Evolutionary conservation across 768 basidiomycete species (phyloP).

Genomic region (Cytidiella melzeri): DNA sequence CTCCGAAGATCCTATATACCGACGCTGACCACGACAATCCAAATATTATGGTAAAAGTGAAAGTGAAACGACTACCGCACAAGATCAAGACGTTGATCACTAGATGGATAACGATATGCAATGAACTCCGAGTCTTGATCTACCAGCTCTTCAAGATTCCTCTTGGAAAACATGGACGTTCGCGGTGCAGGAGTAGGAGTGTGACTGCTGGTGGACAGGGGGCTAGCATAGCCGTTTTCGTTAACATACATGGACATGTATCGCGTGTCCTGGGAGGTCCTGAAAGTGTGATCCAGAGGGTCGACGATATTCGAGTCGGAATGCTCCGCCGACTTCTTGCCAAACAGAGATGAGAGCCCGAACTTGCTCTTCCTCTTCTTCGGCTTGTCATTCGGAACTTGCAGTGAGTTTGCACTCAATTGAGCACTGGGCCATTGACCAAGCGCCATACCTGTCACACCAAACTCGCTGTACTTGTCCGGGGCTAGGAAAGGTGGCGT

Average conservation of each 20-base stretch:
- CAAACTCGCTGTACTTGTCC: constrained; percentile 65
- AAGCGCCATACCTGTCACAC: constrained; percentile 56
- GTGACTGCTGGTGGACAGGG: constrained; percentile 42
- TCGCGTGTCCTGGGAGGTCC: constrained; percentile 39
- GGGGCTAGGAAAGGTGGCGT: constrained; percentile 22
- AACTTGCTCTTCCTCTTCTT: constrained; percentile 71
- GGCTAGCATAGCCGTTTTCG: constrained; percentile 39
- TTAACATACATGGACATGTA: constrained; percentile 21
- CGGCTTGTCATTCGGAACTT: constrained; percentile 14
- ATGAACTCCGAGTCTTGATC: constrained; percentile 82
- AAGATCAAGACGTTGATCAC: constrained; percentile 61
- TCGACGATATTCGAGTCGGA: constrained; percentile 6
- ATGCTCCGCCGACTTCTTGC: constrained; percentile 35
- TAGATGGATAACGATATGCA: constrained; percentile 82
- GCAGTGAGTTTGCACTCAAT: constrained; percentile 10
- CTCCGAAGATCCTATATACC: background rate
- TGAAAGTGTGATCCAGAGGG: constrained; percentile 17
- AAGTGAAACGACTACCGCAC: constrained; percentile 38
- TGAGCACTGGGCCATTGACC: constrained; percentile 23
- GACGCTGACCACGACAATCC: background rate
- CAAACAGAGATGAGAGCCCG: constrained; percentile 60
- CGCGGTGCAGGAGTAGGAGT: constrained; percentile 29
- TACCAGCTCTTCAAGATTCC: constrained; percentile 73
- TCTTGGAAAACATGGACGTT: constrained; percentile 61
- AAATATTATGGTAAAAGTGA: too few relatives aligned